phyloP scores from a whole-genome alignment of 2,329 filamentous ascomycete species.

The Xylariaceae sp. region DNA sequence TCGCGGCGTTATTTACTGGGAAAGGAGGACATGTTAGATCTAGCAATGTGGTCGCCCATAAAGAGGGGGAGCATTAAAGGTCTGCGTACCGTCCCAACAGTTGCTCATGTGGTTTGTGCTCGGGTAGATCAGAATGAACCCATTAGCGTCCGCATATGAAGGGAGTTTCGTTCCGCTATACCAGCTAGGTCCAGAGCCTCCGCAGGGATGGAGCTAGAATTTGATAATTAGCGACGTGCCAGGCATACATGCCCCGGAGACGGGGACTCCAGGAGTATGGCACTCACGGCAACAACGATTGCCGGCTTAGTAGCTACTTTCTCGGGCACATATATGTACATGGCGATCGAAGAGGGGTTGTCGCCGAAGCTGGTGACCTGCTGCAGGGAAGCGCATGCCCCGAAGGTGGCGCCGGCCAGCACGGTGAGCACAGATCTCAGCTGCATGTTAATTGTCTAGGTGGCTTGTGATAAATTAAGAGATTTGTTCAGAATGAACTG shows the following conservation, averaged over 20 bases:
- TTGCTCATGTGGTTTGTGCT: slow-evolving; percentile 16
- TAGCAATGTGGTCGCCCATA: background rate
- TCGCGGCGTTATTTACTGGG: slow-evolving; percentile 12
- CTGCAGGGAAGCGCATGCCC: slow-evolving; percentile 7
- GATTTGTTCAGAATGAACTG: too few species aligned
- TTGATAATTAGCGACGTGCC: too few species aligned
- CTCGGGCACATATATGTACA: slow-evolving; percentile 43
- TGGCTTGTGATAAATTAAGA: too few species aligned
- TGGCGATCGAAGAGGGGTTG: slow-evolving; percentile 36
- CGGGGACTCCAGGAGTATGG: too few species aligned
- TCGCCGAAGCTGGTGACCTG: slow-evolving; percentile 37
- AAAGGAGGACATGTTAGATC: too few species aligned
- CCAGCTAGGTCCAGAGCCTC: slow-evolving; percentile 10
- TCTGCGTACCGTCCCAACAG: slow-evolving; percentile 15
- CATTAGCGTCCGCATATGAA: slow-evolving; percentile 35
- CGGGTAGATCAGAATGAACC: slow-evolving; percentile 39
- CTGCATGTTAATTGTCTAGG: background rate
- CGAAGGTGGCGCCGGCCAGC: background rate
- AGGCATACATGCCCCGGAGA: too few species aligned
- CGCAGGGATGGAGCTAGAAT: slow-evolving; percentile 15
- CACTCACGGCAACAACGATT: slow-evolving; percentile 19
- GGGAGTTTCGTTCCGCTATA: slow-evolving; percentile 12
- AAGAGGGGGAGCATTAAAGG: too few species aligned
- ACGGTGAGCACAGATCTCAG: background rate
- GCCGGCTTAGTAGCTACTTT: slow-evolving; percentile 26